Percentiles rank a stretch among this genome's conserved stretches.
Conservation (phyloP, 441 rosid genomes). For the Omphalea diandra region DNA sequence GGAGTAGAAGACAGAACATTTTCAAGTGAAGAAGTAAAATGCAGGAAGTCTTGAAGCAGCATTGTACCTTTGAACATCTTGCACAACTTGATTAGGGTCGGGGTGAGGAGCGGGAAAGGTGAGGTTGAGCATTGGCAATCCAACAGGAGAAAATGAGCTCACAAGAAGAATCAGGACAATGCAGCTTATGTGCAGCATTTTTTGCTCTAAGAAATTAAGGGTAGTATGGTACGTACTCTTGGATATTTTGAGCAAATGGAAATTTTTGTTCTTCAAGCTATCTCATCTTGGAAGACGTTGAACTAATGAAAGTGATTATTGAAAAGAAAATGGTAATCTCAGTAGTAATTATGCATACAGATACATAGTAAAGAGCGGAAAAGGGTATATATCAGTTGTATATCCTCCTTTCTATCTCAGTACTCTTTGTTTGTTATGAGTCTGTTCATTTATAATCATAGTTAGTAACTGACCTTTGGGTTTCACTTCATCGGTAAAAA, state of each 20-base stretch:
- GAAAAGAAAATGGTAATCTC: neutral
- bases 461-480: slow-evolving; percentile 21
- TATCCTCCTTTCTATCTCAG: slow-evolving; percentile 21
- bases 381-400: neutral
- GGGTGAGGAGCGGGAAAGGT: slow-evolving; percentile 61
- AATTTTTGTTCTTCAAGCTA: neutral
- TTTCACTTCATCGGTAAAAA: slow-evolving; percentile 22
- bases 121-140: slow-evolving; percentile 47
- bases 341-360: neutral
- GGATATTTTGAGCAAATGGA: neutral
- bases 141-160: slow-evolving; percentile 34
- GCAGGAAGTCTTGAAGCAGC: slow-evolving; percentile 2
- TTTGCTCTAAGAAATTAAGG: slow-evolving; percentile 19
- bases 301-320: neutral
- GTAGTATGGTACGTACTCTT: neutral
- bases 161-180: slow-evolving; percentile 50
- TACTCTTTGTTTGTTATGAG: slow-evolving; percentile 5
- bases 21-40: neutral
- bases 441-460: slow-evolving; percentile 35
- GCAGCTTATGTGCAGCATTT: slow-evolving; percentile 52
- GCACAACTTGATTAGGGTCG: slow-evolving; percentile 69
- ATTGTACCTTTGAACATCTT: slow-evolving; percentile 69
- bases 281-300: neutral
- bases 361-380: neutral
- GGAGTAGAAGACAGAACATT: neutral